These are phyloP conservation scores for Scenedesmus sp. DNA, from an alignment of 163 green algal species.

Conservation along the genomic window DNA sequence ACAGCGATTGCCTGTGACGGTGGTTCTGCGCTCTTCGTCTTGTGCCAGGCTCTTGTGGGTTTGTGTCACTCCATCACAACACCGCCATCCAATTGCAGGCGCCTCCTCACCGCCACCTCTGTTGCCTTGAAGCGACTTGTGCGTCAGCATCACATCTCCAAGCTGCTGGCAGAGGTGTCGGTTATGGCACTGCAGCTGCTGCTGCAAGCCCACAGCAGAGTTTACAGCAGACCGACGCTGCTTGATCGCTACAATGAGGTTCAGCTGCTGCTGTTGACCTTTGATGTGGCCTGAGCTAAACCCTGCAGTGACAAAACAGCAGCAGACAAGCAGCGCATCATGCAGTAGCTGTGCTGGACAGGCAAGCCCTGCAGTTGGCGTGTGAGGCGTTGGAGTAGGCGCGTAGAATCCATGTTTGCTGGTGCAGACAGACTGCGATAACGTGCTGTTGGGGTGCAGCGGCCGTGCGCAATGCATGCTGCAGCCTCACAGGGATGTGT, in stretches of 20 bases:
- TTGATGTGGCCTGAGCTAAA: neutral
- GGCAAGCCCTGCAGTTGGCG: neutral
- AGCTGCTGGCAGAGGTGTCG: neutral
- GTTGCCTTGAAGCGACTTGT: neutral
- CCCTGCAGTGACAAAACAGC: neutral
- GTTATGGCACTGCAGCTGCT: neutral
- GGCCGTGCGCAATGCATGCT: no score
- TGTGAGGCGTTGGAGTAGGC: no score
- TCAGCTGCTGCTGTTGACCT: neutral
- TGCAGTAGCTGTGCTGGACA: neutral
- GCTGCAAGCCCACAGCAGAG: neutral
- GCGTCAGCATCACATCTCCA: neutral
- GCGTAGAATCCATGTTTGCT: no score
- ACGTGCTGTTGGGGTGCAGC: no score
- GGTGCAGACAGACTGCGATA: no score
- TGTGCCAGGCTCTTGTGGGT: no score
- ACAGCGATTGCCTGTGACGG: no score
- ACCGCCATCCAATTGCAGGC: neutral
- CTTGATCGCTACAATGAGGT: neutral
- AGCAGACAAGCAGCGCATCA: neutral
- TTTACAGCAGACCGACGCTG: neutral
- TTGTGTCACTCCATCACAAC: no score
- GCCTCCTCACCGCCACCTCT: no score
- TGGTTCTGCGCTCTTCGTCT: no score
- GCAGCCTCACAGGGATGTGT: no score